Percentiles rank a stretch among this genome's conserved stretches.
Evolutionary conservation across 495 filamentous ascomycete species (phyloP).

Genomic region (Aspergillus sclerotiicarbonarius): DNA sequence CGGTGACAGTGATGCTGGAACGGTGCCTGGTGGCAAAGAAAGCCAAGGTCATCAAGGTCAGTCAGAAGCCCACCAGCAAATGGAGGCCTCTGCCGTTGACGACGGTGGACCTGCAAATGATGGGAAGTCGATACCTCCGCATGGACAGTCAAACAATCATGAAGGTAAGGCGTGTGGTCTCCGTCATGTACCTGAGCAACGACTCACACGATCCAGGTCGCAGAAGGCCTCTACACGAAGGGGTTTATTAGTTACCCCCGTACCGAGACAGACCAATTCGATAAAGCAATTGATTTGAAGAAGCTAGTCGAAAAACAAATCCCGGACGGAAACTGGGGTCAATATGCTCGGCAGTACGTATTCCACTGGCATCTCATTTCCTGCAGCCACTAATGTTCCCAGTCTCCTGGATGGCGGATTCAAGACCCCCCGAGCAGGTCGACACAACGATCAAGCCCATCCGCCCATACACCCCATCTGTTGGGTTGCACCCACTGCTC

Average conservation of each 20-base stretch:
- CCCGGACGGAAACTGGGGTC: slow-evolving; percentile 71
- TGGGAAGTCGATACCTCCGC: slow-evolving; percentile 78
- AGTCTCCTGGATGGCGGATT: slow-evolving; percentile 77
- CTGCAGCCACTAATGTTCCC: slow-evolving; percentile 13
- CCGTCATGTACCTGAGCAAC: background rate
- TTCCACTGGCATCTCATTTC: background rate
- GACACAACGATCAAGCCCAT: slow-evolving; percentile 93
- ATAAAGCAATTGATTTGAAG: slow-evolving; percentile 81
- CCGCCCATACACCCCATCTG: slow-evolving; percentile 94
- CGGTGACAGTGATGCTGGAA: slow-evolving; percentile 80
- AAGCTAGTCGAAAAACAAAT: slow-evolving; percentile 81
- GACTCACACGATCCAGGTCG: slow-evolving; percentile 45
- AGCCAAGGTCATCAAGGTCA: slow-evolving; percentile 77
- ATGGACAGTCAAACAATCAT: slow-evolving; percentile 87
- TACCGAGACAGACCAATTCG: slow-evolving; percentile 96
- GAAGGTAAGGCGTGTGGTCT: slow-evolving; percentile 48
- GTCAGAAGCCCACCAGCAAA: slow-evolving; percentile 88
- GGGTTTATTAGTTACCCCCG: slow-evolving; percentile 97
- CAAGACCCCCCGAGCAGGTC: slow-evolving; percentile 73
- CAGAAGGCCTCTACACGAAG: slow-evolving; percentile 87
- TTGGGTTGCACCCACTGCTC: slow-evolving; percentile 61
- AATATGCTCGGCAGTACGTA: slow-evolving; percentile 66
- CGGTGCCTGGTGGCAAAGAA: slow-evolving; percentile 73
- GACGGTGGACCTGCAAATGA: slow-evolving; percentile 98
- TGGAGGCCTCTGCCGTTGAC: slow-evolving; percentile 93